Conservation (phyloP, 2,329 filamentous ascomycete species). For the Didymella keratinophila region DNA sequence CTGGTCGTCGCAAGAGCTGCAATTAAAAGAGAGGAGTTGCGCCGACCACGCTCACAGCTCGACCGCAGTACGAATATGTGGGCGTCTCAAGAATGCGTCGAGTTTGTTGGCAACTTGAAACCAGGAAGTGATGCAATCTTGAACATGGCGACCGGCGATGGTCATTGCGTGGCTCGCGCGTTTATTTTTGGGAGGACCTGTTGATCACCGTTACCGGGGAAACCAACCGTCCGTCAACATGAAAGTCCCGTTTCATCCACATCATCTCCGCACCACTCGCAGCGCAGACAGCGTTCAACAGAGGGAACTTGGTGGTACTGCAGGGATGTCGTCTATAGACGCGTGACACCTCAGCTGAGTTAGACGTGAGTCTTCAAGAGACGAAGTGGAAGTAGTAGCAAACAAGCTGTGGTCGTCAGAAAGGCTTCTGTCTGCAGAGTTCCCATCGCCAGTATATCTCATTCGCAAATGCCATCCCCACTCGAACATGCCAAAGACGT, state of each 20-base stretch:
- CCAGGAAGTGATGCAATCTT: constrained; percentile 19
- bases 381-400: not conserved
- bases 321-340: constrained; percentile 12
- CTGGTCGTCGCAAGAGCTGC: constrained; percentile 19
- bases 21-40: constrained; percentile 22
- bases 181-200: constrained; percentile 19
- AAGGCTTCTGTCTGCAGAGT: not conserved
- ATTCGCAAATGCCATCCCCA: constrained; percentile 12
- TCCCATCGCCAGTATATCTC: not conserved
- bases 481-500: constrained; percentile 4
- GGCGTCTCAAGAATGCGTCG: constrained; percentile 13
- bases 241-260: constrained; percentile 19
- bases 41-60: constrained; percentile 16
- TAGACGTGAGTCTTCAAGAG: not conserved
- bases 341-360: constrained; percentile 2
- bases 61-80: constrained; percentile 10
- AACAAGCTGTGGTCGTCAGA: not conserved
- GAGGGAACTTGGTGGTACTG: constrained; percentile 20
- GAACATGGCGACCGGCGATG: constrained; percentile 13
- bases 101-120: constrained; percentile 5
- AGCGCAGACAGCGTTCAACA: constrained; percentile 15
- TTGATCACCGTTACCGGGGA: constrained; percentile 17
- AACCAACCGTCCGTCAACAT: constrained; percentile 14
- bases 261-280: constrained; percentile 18
- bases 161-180: constrained; percentile 4